Evolutionary conservation across 1,139 yeast genomes (phyloP), one percentile per base, ranked within the genome.

Genomic region (Lodderomyces orthopsilosis): DNA sequence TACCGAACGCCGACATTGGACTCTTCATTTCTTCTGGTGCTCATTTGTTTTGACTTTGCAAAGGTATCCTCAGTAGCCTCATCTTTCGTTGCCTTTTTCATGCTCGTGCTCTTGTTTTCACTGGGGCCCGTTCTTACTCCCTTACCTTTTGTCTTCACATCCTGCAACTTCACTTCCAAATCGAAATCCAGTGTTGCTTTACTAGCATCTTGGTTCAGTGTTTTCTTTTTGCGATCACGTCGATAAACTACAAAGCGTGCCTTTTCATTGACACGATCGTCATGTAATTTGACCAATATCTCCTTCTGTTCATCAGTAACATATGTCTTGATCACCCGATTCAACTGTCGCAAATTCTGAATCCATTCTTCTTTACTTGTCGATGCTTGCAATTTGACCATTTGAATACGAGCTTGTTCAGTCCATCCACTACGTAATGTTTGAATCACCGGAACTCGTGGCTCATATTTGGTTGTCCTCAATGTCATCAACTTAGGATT

Each of bases 301-400:
- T 30, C 34, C 19, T 30, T 30, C 9, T 30, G 34, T 13, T 30
- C 34, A 15, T 30, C 34, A 15, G 34, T 30, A 15, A 30, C 34
- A 30, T 30, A 30, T 7, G 34, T 30, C 34, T n/a, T 14, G 12
- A 30, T 30, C 7, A 30, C 10, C n/a, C 34, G 14, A 17, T 30
- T 30, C 19, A 41, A 46, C 10, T 32, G 12, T 17, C 33, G 15
- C 30, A 49, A 32, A 21, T 44, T 46, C 4, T 6, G 6, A 15
- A 35, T 41, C 45, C 49, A 42, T 40, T 46, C 48, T 14, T 41
- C 27, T 27, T 36, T 46, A 37, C 39, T 37, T 5, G 12, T 23
- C 1, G 72, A 59, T 30, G 57, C 61, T 46, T 72, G 74, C 38
- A 70, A 49, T 40, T 57, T 56, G 10, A 63, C 53, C 45, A 59